Conservation (phyloP, 768 basidiomycete genomes). For the Baorangia bicolor region DNA sequence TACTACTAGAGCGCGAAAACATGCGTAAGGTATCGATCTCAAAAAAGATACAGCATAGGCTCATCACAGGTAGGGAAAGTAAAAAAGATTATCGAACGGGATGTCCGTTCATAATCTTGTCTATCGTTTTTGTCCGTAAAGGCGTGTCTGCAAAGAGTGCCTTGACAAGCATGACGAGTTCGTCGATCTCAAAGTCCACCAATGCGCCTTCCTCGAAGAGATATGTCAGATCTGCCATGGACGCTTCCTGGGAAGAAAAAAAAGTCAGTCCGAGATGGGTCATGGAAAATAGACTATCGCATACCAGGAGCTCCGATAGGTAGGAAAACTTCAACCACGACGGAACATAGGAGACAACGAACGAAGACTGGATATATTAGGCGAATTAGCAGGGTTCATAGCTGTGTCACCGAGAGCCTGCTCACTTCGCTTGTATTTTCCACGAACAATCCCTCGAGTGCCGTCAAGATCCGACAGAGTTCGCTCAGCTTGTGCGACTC, state of each 20-base stretch:
- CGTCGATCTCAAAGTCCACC: conserved; percentile 85
- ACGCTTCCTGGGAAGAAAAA: conserved; percentile 65
- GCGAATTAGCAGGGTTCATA: neutral
- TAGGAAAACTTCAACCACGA: conserved; percentile 96
- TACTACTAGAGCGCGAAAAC: neutral
- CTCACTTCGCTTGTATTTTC: conserved; percentile 61
- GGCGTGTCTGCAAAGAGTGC: conserved; percentile 89
- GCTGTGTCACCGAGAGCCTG: neutral
- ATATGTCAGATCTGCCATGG: conserved; percentile 88
- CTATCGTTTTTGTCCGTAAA: conserved; percentile 77
- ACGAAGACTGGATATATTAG: conserved; percentile 51
- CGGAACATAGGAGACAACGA: conserved; percentile 83
- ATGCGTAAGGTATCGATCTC: conserved; percentile 1
- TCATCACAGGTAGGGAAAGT: too few relatives aligned
- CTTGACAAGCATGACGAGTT: conserved; percentile 75
- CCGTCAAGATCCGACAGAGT: conserved; percentile 73
- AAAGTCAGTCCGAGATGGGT: neutral
- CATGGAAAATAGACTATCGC: conserved; percentile 27
- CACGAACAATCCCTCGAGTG: conserved; percentile 79
- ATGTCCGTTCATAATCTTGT: conserved; percentile 66
- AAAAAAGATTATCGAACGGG: conserved; percentile 31
- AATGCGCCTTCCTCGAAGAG: conserved; percentile 88
- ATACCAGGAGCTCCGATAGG: conserved; percentile 84
- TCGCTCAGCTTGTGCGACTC: conserved; percentile 85
- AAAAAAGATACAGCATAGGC: conserved; percentile 3